Evolutionary conservation across 768 basidiomycete genomes (phyloP).

Genomic region (Mycena metata): DNA sequence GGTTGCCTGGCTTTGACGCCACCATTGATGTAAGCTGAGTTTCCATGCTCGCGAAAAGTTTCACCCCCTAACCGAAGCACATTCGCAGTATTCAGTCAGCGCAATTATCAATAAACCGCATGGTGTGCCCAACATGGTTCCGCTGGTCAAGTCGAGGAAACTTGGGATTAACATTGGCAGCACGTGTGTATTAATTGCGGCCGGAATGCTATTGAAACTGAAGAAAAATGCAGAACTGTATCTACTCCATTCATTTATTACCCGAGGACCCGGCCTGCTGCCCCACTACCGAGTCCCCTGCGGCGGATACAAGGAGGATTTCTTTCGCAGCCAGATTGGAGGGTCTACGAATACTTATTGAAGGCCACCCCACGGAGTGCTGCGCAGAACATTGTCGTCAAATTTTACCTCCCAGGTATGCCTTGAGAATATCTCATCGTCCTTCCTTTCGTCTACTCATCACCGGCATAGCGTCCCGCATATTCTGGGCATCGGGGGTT

Average conservation of each 20-base stretch:
- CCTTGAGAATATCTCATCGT: not conserved
- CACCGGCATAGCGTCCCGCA: conserved; percentile 62
- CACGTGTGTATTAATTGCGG: conserved; percentile 57
- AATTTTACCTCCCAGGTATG: conserved; percentile 55
- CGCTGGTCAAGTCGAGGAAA: conserved; percentile 65
- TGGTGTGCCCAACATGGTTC: conserved; percentile 52
- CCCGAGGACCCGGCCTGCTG: conserved; percentile 74
- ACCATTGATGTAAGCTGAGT: conserved; percentile 60
- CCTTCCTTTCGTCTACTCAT: conserved; percentile 42
- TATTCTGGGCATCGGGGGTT: conserved; percentile 67
- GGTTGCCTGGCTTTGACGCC: conserved; percentile 80
- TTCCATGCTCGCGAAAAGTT: not conserved
- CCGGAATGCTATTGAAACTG: conserved; percentile 18
- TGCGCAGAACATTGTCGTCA: conserved; percentile 56
- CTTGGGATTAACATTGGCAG: conserved; percentile 66
- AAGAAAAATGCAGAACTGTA: conserved; percentile 55
- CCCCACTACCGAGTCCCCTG: conserved; percentile 64
- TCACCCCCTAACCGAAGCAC: not conserved
- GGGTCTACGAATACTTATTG: conserved; percentile 56
- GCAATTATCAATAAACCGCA: conserved; percentile 65
- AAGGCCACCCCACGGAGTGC: conserved; percentile 50
- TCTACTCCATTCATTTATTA: conserved; percentile 74
- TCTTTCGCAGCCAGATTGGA: conserved; percentile 64
- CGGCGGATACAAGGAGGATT: conserved; percentile 55
- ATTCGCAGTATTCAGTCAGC: conserved; percentile 67